Evolutionary conservation across 2,329 filamentous ascomycete genomes (phyloP).

Genomic region (Colletotrichum sp.): DNA sequence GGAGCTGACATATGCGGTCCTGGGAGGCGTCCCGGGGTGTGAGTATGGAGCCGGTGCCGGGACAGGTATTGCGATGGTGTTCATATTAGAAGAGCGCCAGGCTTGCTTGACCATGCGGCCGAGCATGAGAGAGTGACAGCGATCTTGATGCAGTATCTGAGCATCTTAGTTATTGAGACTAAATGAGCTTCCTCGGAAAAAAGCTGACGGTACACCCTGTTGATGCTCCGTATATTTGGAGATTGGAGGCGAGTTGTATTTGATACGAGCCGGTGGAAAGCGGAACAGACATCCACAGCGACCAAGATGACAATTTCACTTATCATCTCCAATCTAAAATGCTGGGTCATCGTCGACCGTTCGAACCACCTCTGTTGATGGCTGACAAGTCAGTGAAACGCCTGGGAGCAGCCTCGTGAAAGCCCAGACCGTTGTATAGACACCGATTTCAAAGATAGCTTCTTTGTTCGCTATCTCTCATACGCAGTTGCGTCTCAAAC

Average conservation of each 20-base stretch:
- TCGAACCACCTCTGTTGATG: neutral
- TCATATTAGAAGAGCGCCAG: neutral
- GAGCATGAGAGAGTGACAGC: neutral
- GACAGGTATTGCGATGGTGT: neutral
- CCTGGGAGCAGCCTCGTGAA: neutral
- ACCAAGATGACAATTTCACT: neutral
- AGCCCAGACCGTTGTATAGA: neutral
- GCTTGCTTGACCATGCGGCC: neutral
- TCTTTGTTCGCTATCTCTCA: neutral
- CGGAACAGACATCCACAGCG: neutral
- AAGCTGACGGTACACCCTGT: neutral
- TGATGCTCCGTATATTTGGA: neutral
- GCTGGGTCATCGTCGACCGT: neutral
- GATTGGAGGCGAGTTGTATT: neutral
- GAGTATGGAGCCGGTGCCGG: neutral
- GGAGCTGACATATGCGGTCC: neutral
- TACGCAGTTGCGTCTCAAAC: neutral
- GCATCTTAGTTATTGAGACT: neutral
- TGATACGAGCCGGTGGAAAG: neutral
- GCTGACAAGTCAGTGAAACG: neutral
- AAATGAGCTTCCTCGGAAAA: neutral
- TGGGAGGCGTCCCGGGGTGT: neutral
- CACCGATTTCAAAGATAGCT: neutral
- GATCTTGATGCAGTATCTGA: neutral
- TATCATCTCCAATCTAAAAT: accelerated